Percentiles rank a stretch among this genome's conserved stretches.
Conservation (phyloP, 1,139 yeast genomes). For the Saccharomyces uvarum region DNA sequence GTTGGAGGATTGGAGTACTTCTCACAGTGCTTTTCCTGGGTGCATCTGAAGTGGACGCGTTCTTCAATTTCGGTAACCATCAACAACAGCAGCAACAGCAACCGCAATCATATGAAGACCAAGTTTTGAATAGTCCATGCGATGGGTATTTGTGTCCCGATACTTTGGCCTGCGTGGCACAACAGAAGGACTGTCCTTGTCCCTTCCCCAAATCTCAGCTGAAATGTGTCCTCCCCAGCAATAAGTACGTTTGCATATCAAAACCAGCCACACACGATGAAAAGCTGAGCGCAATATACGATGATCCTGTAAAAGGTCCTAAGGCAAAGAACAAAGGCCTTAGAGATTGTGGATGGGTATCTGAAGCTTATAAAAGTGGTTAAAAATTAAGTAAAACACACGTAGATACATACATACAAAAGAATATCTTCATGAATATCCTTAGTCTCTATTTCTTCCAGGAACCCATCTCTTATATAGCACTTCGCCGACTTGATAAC, state of each 20-base stretch:
- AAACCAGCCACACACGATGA: constrained; percentile 51
- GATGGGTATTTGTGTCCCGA: constrained; percentile 72
- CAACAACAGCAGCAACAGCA: constrained; percentile 36
- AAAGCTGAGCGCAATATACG: constrained; percentile 36
- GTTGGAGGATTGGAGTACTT: background rate
- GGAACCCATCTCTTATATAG: constrained; percentile 79
- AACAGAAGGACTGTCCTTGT: constrained; percentile 76
- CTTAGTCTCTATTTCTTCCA: constrained; percentile 65
- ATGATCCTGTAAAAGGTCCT: constrained; percentile 46
- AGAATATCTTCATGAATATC: background rate
- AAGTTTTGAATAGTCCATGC: constrained; percentile 43
- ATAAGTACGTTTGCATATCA: constrained; percentile 66
- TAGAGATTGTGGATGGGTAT: constrained; percentile 76
- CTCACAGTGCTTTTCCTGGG: background rate
- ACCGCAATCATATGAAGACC: constrained; percentile 34
- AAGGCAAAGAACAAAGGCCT: constrained; percentile 46
- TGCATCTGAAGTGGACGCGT: constrained; percentile 4
- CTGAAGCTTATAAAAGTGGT: constrained; percentile 32
- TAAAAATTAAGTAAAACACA: background rate
- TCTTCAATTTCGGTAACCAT: constrained; percentile 28
- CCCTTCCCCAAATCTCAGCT: constrained; percentile 79
- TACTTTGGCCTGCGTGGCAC: constrained; percentile 67
- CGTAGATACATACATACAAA: background rate
- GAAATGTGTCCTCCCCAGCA: constrained; percentile 67
- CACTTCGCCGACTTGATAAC: constrained; percentile 50